These are phyloP conservation scores for Alternaria incomplexa DNA, from an alignment of 2,329 filamentous ascomycete species.

Conservation along the genomic window DNA sequence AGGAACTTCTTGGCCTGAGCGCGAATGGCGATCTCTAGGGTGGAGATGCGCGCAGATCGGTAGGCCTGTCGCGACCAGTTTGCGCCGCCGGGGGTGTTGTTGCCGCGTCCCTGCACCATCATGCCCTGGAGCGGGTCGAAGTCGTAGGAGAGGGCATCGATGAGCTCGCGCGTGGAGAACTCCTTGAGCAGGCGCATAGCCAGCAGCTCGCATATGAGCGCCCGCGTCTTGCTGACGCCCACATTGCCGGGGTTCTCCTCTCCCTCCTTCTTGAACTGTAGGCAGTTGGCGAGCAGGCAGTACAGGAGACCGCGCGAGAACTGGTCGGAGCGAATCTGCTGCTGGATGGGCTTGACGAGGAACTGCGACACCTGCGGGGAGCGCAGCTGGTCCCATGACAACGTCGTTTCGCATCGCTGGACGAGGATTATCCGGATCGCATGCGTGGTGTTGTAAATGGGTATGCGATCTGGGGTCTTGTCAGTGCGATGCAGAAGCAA, in stretches of 20 bases:
- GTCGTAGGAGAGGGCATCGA: constrained; percentile 93
- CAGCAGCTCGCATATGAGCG: constrained; percentile 87
- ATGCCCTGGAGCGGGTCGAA: constrained; percentile 91
- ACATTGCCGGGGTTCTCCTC: constrained; percentile 82
- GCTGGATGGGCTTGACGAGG: constrained; percentile 91
- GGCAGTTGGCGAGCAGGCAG: constrained; percentile 88
- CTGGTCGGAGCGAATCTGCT: constrained; percentile 81
- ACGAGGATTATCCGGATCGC: constrained; percentile 84
- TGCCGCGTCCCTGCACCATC: constrained; percentile 54
- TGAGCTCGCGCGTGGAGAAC: constrained; percentile 85
- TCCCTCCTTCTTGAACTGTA: constrained; percentile 90
- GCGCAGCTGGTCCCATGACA: constrained; percentile 92
- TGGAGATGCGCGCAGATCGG: constrained; percentile 79
- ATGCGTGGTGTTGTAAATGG: constrained; percentile 90
- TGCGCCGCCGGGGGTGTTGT: constrained; percentile 30
- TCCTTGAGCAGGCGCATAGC: constrained; percentile 90
- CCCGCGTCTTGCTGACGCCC: constrained; percentile 81
- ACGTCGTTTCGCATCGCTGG: constrained; percentile 84
- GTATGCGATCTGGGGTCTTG: constrained; percentile 70
- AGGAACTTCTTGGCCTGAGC: constrained; percentile 92
- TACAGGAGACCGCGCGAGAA: constrained; percentile 88
- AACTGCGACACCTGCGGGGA: constrained; percentile 98
- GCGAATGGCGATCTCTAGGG: constrained; percentile 89
- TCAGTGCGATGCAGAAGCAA: constrained; percentile 35
- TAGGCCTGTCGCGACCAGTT: constrained; percentile 34